phyloP scores from a whole-genome alignment of 169 alveolate genomes.

The Hammondia hammondi region DNA sequence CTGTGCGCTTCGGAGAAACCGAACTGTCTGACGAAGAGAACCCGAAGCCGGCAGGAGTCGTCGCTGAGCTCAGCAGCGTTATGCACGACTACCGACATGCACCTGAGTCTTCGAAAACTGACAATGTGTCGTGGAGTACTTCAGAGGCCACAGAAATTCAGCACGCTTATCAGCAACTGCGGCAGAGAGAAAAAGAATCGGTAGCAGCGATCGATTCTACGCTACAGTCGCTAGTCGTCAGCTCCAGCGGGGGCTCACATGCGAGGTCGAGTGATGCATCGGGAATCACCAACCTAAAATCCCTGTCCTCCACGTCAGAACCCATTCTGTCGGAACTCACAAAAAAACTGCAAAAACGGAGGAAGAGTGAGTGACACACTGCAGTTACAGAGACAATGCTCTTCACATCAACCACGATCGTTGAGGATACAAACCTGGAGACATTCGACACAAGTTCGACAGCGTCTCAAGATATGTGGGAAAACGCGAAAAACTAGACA shows the following conservation, averaged over 20 bases:
- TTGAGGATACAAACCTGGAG: too few species aligned
- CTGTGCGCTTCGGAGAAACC: conserved; percentile 12
- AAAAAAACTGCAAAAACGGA: neutral
- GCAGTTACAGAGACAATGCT: too few species aligned
- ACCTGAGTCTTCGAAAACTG: neutral
- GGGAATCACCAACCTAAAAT: neutral
- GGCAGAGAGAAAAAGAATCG: neutral
- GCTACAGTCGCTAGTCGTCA: neutral
- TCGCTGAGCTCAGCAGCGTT: neutral
- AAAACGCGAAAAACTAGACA: too few species aligned
- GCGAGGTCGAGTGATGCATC: neutral
- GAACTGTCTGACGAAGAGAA: neutral
- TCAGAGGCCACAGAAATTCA: neutral
- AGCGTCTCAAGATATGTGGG: too few species aligned
- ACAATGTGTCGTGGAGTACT: neutral
- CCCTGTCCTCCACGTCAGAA: neutral
- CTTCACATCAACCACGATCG: too few species aligned
- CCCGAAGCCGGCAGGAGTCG: neutral
- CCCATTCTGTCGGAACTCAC: neutral
- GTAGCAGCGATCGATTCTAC: neutral
- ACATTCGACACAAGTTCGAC: too few species aligned
- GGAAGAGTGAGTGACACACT: neutral
- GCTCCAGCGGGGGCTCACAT: neutral
- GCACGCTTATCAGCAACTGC: neutral
- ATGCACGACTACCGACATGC: neutral